A percentile compares a stretch with the other conserved stretches of the same genome.
Conservation (phyloP, 2,329 filamentous ascomycete species). For the Xylariomycetidae sp. region DNA sequence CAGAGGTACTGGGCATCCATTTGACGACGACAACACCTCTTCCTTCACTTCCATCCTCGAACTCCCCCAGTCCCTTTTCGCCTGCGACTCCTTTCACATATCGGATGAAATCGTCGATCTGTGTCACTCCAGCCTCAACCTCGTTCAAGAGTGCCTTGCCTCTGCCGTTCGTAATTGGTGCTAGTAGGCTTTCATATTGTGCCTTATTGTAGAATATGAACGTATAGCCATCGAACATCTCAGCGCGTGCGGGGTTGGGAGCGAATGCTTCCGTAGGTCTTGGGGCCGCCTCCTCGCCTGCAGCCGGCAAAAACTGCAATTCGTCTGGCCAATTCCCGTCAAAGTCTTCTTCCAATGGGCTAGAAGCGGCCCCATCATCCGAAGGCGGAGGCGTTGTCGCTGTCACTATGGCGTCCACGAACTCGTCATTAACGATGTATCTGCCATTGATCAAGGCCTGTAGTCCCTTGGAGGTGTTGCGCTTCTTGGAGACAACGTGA, state of each 20-base stretch:
- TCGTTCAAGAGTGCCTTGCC: conserved; percentile 73
- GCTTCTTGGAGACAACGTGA: conserved; percentile 81
- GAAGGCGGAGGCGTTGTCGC: conserved; percentile 45
- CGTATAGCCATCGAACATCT: conserved; percentile 79
- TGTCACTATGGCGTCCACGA: conserved; percentile 64
- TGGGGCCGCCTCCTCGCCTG: conserved; percentile 67
- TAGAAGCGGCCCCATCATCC: conserved; percentile 42
- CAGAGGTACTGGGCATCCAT: conserved; percentile 53
- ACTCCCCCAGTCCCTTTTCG: conserved; percentile 62
- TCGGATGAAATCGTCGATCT: conserved; percentile 67
- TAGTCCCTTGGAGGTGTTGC: conserved; percentile 82
- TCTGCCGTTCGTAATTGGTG: conserved; percentile 68
- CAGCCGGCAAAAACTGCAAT: conserved; percentile 63
- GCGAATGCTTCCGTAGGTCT: conserved; percentile 63
- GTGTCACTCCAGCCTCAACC: conserved; percentile 56
- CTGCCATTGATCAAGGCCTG: conserved; percentile 79
- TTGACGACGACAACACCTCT: conserved; percentile 75
- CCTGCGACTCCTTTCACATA: conserved; percentile 72
- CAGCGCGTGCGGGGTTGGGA: conserved; percentile 59
- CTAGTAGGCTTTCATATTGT: conserved; percentile 71
- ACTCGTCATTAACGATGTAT: conserved; percentile 68
- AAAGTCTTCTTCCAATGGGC: conserved; percentile 72
- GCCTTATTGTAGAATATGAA: conserved; percentile 77
- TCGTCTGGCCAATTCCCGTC: conserved; percentile 72
- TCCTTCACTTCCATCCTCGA: conserved; percentile 57